Percentiles rank a stretch among this genome's conserved stretches.
phyloP scores from a whole-genome alignment of 495 filamentous ascomycete genomes.

The Penicillium lagena region DNA sequence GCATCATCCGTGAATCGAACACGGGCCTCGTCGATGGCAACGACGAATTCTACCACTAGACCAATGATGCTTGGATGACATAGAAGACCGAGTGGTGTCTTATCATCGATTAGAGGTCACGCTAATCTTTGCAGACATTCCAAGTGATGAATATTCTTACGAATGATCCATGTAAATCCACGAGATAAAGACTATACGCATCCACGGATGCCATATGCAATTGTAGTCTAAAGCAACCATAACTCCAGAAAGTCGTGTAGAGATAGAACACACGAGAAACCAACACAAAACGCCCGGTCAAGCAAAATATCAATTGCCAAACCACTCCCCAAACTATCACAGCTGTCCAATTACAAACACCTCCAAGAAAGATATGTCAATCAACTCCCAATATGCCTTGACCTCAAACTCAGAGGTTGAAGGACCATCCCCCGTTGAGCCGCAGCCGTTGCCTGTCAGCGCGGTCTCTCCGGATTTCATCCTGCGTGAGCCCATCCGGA shows the following conservation, averaged over 20 bases:
- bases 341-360: conserved; percentile 2
- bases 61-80: conserved; percentile 41
- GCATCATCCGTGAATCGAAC: conserved; percentile 55
- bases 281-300: conserved; percentile 5
- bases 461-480: conserved; percentile 74
- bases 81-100: too few relatives aligned
- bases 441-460: conserved; percentile 75
- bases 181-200: conserved; percentile 8
- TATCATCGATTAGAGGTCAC: not conserved
- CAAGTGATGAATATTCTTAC: too few relatives aligned
- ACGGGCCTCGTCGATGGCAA: conserved; percentile 55
- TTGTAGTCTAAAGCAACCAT: conserved; percentile 8
- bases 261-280: not conserved
- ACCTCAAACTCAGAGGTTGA: conserved; percentile 16
- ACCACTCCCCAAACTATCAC: not conserved
- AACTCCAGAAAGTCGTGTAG: conserved; percentile 2
- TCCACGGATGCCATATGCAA: conserved; percentile 13
- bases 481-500: conserved; percentile 81
- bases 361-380: not conserved
- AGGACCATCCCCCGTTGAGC: conserved; percentile 82
- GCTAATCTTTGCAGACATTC: not conserved
- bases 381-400: too few relatives aligned
- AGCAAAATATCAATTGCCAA: not conserved
- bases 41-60: conserved; percentile 57
- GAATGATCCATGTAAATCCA: not conserved